These are phyloP conservation scores for Brasenia schreberi DNA, from an alignment of 164 flowering plant species.

Conservation along the genomic window DNA sequence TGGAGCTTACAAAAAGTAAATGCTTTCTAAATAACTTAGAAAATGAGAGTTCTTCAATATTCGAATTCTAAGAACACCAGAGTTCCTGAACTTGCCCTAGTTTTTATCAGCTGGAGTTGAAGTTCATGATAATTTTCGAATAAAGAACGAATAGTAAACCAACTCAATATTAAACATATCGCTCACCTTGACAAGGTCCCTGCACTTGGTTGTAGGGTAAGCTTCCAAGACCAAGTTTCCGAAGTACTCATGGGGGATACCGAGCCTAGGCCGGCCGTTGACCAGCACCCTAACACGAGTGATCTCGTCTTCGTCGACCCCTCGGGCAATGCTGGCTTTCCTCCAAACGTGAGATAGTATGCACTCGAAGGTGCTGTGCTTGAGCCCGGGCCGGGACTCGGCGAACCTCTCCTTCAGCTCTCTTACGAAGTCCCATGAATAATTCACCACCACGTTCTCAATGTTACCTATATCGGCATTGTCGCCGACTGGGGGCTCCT, in stretches of 20 bases:
- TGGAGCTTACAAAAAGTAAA: too few species aligned
- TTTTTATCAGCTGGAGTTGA: too few species aligned
- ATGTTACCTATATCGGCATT: background rate
- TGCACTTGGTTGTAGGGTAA: background rate
- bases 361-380: constrained; percentile 4
- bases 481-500: background rate
- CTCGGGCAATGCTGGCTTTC: background rate
- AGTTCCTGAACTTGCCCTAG: too few species aligned
- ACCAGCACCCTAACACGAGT: constrained; percentile 3
- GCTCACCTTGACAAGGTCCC: background rate
- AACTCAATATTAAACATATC: too few species aligned
- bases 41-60: too few species aligned
- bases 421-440: background rate
- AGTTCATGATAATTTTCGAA: too few species aligned
- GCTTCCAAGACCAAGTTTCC: constrained; percentile 4
- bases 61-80: too few species aligned
- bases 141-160: too few species aligned
- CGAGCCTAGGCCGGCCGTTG: constrained; percentile 3
- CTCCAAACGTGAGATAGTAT: constrained; percentile 3
- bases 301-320: background rate
- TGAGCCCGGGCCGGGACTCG: background rate
- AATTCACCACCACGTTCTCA: background rate
- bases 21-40: too few species aligned
- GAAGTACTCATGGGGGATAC: constrained; percentile 1
- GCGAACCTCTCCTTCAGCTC: background rate